Conservation (phyloP, 768 basidiomycete species). For the Dioszegia crocea region DNA sequence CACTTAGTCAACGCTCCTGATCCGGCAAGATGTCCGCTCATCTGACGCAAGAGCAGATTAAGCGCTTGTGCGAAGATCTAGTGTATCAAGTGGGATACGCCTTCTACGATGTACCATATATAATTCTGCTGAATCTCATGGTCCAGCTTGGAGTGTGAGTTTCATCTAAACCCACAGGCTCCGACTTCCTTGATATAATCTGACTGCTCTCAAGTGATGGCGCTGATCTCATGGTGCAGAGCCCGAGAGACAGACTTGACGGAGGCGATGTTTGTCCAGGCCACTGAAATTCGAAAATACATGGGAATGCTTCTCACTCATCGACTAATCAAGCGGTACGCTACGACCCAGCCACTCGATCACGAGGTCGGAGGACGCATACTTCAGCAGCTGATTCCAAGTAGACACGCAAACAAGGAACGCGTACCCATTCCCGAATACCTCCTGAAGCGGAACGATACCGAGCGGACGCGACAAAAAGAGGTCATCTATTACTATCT, state of each 20-base stretch:
- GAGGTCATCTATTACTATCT: conserved; percentile 94
- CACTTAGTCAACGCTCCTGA: not conserved
- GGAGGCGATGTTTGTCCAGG: conserved; percentile 10
- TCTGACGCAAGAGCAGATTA: conserved; percentile 30
- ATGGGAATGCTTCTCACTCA: conserved; percentile 44
- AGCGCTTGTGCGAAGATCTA: conserved; percentile 52
- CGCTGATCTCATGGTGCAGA: conserved; percentile 9
- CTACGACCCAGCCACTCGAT: no score
- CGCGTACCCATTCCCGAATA: conserved; percentile 34
- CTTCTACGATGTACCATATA: conserved; percentile 90
- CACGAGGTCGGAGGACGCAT: no score
- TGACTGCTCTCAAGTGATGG: no score
- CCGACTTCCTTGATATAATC: no score
- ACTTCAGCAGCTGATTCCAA: not conserved
- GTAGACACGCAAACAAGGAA: conserved; percentile 42
- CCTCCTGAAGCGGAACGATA: conserved; percentile 16
- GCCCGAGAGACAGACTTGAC: conserved; percentile 35
- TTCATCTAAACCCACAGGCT: not conserved
- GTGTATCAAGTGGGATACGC: conserved; percentile 89
- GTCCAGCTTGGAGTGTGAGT: conserved; percentile 92
- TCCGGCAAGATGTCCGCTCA: conserved; percentile 18
- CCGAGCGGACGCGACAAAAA: conserved; percentile 59
- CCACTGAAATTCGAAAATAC: conserved; percentile 45
- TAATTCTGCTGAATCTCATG: conserved; percentile 89
- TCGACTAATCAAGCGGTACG: conserved; percentile 41